Evolutionary conservation across 164 flowering plant species (phyloP), one percentile per base, ranked within the genome.

Genomic region (Nymphaea thermarum): DNA sequence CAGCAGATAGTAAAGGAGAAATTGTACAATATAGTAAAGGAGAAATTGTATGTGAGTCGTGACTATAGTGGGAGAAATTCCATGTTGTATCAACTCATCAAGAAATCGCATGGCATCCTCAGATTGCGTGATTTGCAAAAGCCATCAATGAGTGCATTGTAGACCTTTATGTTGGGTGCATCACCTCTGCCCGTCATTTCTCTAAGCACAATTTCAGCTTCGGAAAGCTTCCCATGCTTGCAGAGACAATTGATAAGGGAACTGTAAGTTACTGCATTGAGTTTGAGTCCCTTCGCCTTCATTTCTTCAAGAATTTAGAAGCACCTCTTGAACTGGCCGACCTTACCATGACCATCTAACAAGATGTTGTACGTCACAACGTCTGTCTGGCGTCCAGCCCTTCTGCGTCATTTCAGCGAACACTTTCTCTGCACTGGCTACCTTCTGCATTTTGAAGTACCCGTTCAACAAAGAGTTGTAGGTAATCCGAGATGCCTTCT

Each of bases 131-230:
- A 60, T 14, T 69, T 74, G 71, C 88, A 86, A 68, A 73, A 68
- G 68, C 86, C 87, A 74, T 80, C 81, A 70, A 89, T 81, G 41
- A 91, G 81, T 73, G 84, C 84, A 66, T 87, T 91, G 72, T 85
- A 89, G 68, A 82, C 80, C 59, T 78, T 80, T 3, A 74, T 86
- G 78, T 81, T 86, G 43, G 86, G 88, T 2, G n/a, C 41, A 65
- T 86, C 68, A 17, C 80, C 83, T 75, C 82, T 76, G 43, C 51
- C 71, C 51, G 16, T 51, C 87, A 84, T 85, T 71, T 86, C 89
- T 41, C 70, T 73, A n/a, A 84, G 74, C 16, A 82, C 64, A 44
- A 78, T 63, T 72, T 86, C 86, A 62, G 86, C 95, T 76, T 89
- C 91, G 68, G 78, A 75, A 80, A 84, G 71, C 79, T 75, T 84